A percentile compares a stretch with the other conserved stretches of the same genome.
Conservation (phyloP, 441 rosid species). For the Euphorbia celastroides region DNA sequence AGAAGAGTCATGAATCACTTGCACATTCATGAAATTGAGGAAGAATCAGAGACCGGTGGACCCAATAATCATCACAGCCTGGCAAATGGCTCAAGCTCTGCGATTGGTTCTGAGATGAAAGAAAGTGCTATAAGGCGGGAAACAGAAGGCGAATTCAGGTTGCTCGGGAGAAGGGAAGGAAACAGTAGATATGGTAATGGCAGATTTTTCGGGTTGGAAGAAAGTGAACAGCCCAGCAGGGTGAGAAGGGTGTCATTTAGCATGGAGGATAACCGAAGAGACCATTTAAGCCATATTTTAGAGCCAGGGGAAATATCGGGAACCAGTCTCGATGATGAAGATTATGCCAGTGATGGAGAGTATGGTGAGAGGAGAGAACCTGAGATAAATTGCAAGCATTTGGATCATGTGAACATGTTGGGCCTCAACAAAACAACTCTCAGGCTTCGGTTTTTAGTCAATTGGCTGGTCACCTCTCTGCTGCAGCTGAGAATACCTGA, state of each 20-base stretch:
- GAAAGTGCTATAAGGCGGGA: conserved; percentile 95
- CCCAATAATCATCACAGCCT: conserved; percentile 22
- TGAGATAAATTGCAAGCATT: conserved; percentile 70
- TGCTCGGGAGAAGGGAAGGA: conserved; percentile 77
- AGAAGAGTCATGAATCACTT: conserved; percentile 23
- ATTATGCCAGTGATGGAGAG: conserved; percentile 68
- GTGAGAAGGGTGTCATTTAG: conserved; percentile 89
- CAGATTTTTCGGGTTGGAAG: conserved; percentile 70
- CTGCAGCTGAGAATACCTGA: conserved; percentile 72
- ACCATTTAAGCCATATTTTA: conserved; percentile 34
- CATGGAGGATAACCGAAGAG: conserved; percentile 59
- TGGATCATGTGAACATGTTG: conserved; percentile 82
- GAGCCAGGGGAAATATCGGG: conserved; percentile 66
- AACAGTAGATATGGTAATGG: conserved; percentile 58
- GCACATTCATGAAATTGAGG: conserved; percentile 58
- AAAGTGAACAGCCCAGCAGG: conserved; percentile 65
- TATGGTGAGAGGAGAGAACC: conserved; percentile 75
- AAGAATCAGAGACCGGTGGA: conserved; percentile 40
- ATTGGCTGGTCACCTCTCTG: conserved; percentile 95
- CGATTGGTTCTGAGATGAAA: conserved; percentile 49
- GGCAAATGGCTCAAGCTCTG: conserved; percentile 44
- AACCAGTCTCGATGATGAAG: conserved; percentile 61
- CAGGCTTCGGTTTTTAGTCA: conserved; percentile 74
- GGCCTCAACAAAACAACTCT: conserved; percentile 86
- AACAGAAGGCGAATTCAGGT: conserved; percentile 91